Base-by-base conservation (phyloP, 768 basidiomycete species). In the Psilocybe cubensis region DNA sequence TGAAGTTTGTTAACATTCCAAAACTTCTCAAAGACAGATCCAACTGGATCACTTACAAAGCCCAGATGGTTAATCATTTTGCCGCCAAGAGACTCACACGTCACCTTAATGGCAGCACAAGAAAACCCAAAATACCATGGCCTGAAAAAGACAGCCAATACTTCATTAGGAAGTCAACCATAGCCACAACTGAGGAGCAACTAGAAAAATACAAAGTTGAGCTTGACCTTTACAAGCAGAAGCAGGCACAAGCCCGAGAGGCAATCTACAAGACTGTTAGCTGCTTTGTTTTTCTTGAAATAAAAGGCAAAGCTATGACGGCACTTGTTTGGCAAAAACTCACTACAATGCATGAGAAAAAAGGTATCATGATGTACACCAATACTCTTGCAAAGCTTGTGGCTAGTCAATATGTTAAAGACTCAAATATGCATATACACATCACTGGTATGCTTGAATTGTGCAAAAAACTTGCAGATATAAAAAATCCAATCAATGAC, bases 31-130 rank as follows among this genome's bases (percentile, higher is more conserved):
- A 69, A 18, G 64, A 72, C 54, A 62, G 68, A 3, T 64, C 66
- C 23, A 75, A 75, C 42, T 75, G 72, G 71, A 33, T 57, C 0
- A 67, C 46, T 14, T 73, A 72, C 65, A 64, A 67, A 27, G 65
- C 67, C 4, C 48, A 57, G 9, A 56, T 64, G 12, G 21, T 62
- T 27, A 70, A 71, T 49, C 47, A 62, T 14, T 24, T 72, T 42
- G 62, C 45, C 7, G 62, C 66, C 23, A 70, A 70, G 45, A 68
- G 71, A 4, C 63, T 71, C 2, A 40, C 49, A 10, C 54, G 60
- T 17, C 68, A 74, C 44, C n/a, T 67, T 24, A 17, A 23, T 20
- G 72, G 74, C 23, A 68, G 55, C 21, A 60, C 56, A 10, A 53
- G 46, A 24, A 59, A 60, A 55, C 72, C 68, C 8, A 46, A 33